Evolutionary conservation across 2,329 filamentous ascomycete genomes (phyloP), one percentile per base, ranked within the genome.

Genomic region (Ophiostoma angusticollis): DNA sequence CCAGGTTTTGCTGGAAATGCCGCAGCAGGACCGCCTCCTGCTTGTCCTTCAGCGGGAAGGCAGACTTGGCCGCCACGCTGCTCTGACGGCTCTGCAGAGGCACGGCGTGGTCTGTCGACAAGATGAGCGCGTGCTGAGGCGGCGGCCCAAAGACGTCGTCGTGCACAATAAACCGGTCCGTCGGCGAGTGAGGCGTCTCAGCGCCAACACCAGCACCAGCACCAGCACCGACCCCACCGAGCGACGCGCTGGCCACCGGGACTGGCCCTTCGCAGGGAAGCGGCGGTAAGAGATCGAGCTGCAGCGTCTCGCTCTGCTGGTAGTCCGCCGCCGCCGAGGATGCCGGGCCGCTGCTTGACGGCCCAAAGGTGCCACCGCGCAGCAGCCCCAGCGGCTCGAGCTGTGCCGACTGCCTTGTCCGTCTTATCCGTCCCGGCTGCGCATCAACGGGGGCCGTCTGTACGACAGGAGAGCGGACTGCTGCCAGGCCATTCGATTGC

Each of bases 1-100:
- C 56, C n/a, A 59, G 43, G 6, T 54, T 52, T 30, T 58, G 48
- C 3, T 58, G 47, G 35, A 51, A 60, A 21, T 60, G 56, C 4
- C 54, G 51, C 22, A 58, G 51, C 5, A 60, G 49, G 17, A 43
- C 35, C 1, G 54, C 57, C 35, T 58, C 51, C 13, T 47, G 45
- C 12, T 40, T 40, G 21, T 50, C 43, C 3, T 47, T 31, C 1
- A 60, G 45, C 2, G 57, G 57, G 46, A 49, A 58, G 21, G 48
- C 42, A 3, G 53, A 45, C 17, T 43, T 23, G 3, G 44, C 43
- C n/a, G n/a, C n/a, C n/a, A n/a, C n/a, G n/a, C n/a, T n/a, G n/a
- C n/a, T n/a, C n/a, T n/a, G n/a, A n/a, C n/a, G n/a, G n/a, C n/a
- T n/a, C n/a, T n/a, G n/a, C n/a, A n/a, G n/a, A n/a, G n/a, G n/a